Percentiles rank a stretch among this genome's conserved stretches.
Evolutionary conservation across 164 flowering plant genomes (phyloP).

Genomic region (Piper betle): DNA sequence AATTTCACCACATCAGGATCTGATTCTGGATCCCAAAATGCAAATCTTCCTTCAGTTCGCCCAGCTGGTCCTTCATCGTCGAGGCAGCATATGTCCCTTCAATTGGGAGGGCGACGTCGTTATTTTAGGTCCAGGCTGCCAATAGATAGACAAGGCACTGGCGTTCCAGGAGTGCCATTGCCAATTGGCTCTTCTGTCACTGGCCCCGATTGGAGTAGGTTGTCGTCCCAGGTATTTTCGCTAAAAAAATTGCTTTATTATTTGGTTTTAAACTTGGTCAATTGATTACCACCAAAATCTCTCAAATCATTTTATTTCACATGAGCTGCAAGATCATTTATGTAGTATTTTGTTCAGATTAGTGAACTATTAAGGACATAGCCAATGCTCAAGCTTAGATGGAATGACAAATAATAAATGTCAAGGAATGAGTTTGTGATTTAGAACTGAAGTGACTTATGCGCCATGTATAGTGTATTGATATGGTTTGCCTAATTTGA

Average conservation of each 20-base stretch:
- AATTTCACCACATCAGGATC: not conserved
- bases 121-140: not conserved
- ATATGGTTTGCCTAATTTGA: no score
- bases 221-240: not conserved
- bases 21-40: not conserved
- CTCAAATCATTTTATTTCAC: no score
- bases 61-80: not conserved
- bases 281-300: no score
- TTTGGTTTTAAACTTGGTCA: not conserved
- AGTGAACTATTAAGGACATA: no score
- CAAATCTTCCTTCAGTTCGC: not conserved
- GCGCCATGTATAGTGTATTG: no score
- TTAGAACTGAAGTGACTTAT: no score
- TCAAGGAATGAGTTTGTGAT: no score
- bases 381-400: no score
- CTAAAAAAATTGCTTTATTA: no score
- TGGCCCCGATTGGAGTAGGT: not conserved
- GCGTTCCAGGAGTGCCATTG: not conserved
- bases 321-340: not conserved
- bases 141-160: not conserved
- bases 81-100: not conserved
- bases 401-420: no score
- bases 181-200: not conserved
- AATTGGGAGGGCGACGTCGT: not conserved
- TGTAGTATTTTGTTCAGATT: no score